These are phyloP conservation scores for Aspergillus brasiliensis DNA, from an alignment of 2,329 filamentous ascomycete genomes.

Conservation along the genomic window DNA sequence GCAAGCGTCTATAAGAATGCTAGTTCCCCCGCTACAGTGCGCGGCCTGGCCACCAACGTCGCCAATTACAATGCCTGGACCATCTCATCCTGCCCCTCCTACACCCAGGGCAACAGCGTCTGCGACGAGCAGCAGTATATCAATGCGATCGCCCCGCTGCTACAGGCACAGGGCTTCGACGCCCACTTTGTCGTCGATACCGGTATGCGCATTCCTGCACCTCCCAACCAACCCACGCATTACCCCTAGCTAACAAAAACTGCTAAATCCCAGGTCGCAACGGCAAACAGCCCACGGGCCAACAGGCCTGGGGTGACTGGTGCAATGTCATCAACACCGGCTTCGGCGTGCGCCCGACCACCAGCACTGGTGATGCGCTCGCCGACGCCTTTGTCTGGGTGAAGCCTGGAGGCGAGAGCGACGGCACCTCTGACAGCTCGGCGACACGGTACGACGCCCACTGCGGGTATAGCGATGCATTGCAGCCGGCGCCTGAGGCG, in stretches of 20 bases:
- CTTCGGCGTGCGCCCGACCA: constrained; percentile 64
- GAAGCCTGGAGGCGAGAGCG: constrained; percentile 64
- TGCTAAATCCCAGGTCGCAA: constrained; percentile 52
- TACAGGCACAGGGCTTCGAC: constrained; percentile 51
- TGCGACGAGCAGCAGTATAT: constrained; percentile 58
- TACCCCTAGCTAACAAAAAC: background rate
- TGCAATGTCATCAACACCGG: constrained; percentile 67
- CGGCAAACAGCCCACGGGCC: constrained; percentile 61
- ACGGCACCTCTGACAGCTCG: constrained; percentile 53
- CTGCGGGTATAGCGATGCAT: constrained; percentile 57
- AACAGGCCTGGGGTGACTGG: constrained; percentile 65
- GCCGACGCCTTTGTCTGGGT: constrained; percentile 71
- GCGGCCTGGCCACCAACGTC: constrained; percentile 62
- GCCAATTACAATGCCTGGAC: constrained; percentile 62
- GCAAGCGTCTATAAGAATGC: constrained; percentile 51
- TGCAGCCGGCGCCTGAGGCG: constrained; percentile 69
- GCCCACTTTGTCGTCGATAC: constrained; percentile 60
- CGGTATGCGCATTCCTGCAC: constrained; percentile 28
- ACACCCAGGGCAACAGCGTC: constrained; percentile 50
- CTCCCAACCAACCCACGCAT: too few relatives aligned
- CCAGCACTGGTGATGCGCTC: constrained; percentile 61
- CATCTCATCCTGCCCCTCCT: constrained; percentile 47
- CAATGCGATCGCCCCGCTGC: constrained; percentile 54
- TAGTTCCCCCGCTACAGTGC: constrained; percentile 49
- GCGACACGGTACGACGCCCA: constrained; percentile 57